These are phyloP conservation scores for Hypoxylon sp. DNA, from an alignment of 2,329 filamentous ascomycete species.

Conservation along the genomic window DNA sequence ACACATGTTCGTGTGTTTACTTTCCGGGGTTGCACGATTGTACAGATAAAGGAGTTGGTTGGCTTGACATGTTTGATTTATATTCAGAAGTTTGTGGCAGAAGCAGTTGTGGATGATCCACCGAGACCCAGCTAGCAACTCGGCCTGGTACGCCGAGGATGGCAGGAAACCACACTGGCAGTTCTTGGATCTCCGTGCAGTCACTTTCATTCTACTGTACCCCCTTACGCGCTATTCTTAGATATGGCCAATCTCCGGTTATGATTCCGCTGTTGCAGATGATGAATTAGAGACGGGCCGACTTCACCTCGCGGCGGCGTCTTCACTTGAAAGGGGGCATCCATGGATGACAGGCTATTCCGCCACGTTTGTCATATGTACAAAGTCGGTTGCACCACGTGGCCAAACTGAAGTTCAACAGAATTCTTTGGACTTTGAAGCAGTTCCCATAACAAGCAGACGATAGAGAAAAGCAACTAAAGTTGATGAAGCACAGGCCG, in stretches of 20 bases:
- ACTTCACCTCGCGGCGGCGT: slow-evolving; percentile 41
- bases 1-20: slow-evolving; percentile 29
- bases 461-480: slow-evolving; percentile 39
- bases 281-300: slow-evolving; percentile 18
- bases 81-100: slow-evolving; percentile 39
- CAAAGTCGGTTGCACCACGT: slow-evolving; percentile 38
- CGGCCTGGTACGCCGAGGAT: slow-evolving; percentile 45
- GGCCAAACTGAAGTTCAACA: slow-evolving; percentile 33
- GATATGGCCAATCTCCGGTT: slow-evolving; percentile 45
- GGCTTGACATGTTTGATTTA: slow-evolving; percentile 47
- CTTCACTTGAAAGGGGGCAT: slow-evolving; percentile 40
- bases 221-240: slow-evolving; percentile 47
- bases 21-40: slow-evolving; percentile 37
- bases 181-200: slow-evolving; percentile 49
- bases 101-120: slow-evolving; percentile 37
- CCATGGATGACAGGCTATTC: slow-evolving; percentile 29
- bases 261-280: slow-evolving; percentile 24
- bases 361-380: slow-evolving; percentile 43
- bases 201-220: slow-evolving; percentile 45
- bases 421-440: slow-evolving; percentile 32
- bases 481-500: slow-evolving; percentile 29
- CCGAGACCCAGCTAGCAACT: slow-evolving; percentile 37
- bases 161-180: slow-evolving; percentile 50
- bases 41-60: slow-evolving; percentile 50
- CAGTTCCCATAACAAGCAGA: slow-evolving; percentile 32